These are phyloP conservation scores for Fagus crenata DNA, from an alignment of 306 rosid genomes.

Conservation along the genomic window DNA sequence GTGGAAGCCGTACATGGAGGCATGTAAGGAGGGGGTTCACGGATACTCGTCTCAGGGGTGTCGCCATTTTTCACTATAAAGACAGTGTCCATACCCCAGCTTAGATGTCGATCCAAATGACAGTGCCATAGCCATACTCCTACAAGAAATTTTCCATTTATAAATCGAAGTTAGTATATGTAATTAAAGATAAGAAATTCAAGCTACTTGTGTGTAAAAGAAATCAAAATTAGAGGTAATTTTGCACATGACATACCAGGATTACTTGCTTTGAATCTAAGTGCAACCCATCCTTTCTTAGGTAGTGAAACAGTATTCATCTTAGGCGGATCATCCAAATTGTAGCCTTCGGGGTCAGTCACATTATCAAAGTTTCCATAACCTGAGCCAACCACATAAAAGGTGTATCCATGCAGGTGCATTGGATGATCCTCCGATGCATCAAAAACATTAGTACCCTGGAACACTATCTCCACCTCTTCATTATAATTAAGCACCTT, in stretches of 20 bases:
- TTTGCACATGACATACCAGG: conserved; percentile 20
- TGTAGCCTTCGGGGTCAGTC: conserved; percentile 22
- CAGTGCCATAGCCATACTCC: conserved; percentile 40
- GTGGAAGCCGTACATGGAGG: conserved; percentile 10
- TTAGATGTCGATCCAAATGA: conserved; percentile 32
- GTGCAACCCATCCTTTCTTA: conserved; percentile 35
- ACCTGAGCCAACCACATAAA: conserved; percentile 39
- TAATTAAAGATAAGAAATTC: not conserved
- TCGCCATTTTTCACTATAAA: conserved; percentile 30
- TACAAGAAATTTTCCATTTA: not conserved
- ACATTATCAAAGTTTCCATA: conserved; percentile 28
- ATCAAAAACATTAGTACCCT: conserved; percentile 34
- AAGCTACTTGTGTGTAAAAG: not conserved
- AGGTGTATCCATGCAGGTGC: conserved; percentile 45
- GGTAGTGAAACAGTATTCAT: conserved; percentile 33
- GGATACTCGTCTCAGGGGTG: conserved; percentile 28
- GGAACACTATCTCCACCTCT: conserved; percentile 37
- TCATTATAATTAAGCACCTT: conserved; percentile 23
- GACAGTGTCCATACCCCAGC: conserved; percentile 35
- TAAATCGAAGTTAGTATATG: not conserved
- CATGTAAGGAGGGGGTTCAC: conserved; percentile 23
- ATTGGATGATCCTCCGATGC: conserved; percentile 44
- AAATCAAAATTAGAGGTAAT: not conserved
- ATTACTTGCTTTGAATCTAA: conserved; percentile 35
- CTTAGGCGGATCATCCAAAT: conserved; percentile 40